phyloP scores from a whole-genome alignment of 139 green algal species.

The Chlamydomonas asymmetrica region DNA sequence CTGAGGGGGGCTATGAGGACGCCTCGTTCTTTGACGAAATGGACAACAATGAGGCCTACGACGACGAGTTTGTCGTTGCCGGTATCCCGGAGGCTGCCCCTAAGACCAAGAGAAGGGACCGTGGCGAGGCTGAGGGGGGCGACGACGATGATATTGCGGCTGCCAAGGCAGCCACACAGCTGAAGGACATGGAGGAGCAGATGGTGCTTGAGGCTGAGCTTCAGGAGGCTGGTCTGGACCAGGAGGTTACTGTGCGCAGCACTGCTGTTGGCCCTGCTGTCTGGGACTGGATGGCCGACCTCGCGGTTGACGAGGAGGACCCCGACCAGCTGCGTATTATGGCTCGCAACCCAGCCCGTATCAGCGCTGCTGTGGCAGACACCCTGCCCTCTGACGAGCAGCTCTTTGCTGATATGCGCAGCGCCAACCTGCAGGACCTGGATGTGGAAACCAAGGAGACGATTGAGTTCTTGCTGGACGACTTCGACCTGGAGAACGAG shows the following conservation, averaged over 20 bases:
- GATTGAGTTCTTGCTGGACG: slow-evolving; percentile 39
- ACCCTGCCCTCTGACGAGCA: slow-evolving; percentile 23
- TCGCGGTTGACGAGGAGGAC: slow-evolving; percentile 14
- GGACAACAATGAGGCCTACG: slow-evolving; percentile 48
- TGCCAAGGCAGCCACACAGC: slow-evolving; percentile 28
- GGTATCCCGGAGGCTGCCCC: slow-evolving; percentile 53
- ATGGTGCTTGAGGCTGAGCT: slow-evolving; percentile 45
- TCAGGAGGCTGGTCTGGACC: slow-evolving; percentile 35
- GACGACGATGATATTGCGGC: slow-evolving; percentile 29
- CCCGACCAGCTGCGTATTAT: slow-evolving; percentile 6
- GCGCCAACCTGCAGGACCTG: slow-evolving; percentile 32
- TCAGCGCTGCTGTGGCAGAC: too few species aligned
- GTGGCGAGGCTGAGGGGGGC: slow-evolving; percentile 13
- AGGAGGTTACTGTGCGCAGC: slow-evolving; percentile 11
- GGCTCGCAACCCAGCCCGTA: too few species aligned
- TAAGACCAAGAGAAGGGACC: slow-evolving; percentile 29
- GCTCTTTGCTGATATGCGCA: slow-evolving; percentile 18
- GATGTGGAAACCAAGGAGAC: slow-evolving; percentile 31
- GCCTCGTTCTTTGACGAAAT: slow-evolving; percentile 52
- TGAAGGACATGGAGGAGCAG: slow-evolving; percentile 44
- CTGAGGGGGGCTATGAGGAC: slow-evolving; percentile 44
- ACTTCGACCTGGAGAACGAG: slow-evolving; percentile 38
- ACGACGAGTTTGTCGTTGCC: slow-evolving; percentile 40
- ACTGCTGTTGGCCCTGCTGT: slow-evolving; percentile 6
- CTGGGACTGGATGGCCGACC: slow-evolving; percentile 40